Conservation (phyloP, 331 rosid species). For the Rhamnella rubrinervis region DNA sequence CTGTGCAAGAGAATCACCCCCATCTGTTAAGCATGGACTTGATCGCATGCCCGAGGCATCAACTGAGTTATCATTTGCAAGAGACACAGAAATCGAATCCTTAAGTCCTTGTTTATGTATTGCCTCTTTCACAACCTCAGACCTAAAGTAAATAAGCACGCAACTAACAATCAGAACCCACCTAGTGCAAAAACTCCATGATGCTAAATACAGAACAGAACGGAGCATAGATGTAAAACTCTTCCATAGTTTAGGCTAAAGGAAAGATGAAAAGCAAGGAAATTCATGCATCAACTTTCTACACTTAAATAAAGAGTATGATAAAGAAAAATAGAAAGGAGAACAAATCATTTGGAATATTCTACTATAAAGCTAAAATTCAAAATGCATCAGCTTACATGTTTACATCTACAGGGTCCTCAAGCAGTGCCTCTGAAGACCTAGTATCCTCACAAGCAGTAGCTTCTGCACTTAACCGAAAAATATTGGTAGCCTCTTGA, state of each 20-base stretch:
- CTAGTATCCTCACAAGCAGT: constrained; percentile 30
- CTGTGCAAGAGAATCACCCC: constrained; percentile 54
- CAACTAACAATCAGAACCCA: constrained; percentile 19
- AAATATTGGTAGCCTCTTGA: constrained; percentile 28
- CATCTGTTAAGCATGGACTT: constrained; percentile 65
- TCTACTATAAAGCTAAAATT: neutral
- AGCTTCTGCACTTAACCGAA: constrained; percentile 28
- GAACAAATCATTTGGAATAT: neutral
- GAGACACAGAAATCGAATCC: constrained; percentile 46
- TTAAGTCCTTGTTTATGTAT: constrained; percentile 31
- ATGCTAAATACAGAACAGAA: neutral
- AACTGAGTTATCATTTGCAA: constrained; percentile 48
- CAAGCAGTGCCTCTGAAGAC: constrained; percentile 38
- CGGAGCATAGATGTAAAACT: neutral
- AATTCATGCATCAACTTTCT: neutral
- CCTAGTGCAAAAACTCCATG: neutral
- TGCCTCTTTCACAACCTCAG: constrained; percentile 42
- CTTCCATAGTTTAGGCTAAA: neutral
- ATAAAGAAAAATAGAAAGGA: no score
- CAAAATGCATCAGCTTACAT: constrained; percentile 48
- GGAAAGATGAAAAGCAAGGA: neutral
- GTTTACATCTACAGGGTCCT: constrained; percentile 37
- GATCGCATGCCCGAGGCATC: constrained; percentile 43
- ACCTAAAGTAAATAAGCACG: constrained; percentile 39
- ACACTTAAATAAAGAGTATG: no score